Percentiles rank a stretch among this genome's conserved stretches.
Evolutionary conservation across 495 filamentous ascomycete species (phyloP).

Genomic region (Aspergillus asperescens): DNA sequence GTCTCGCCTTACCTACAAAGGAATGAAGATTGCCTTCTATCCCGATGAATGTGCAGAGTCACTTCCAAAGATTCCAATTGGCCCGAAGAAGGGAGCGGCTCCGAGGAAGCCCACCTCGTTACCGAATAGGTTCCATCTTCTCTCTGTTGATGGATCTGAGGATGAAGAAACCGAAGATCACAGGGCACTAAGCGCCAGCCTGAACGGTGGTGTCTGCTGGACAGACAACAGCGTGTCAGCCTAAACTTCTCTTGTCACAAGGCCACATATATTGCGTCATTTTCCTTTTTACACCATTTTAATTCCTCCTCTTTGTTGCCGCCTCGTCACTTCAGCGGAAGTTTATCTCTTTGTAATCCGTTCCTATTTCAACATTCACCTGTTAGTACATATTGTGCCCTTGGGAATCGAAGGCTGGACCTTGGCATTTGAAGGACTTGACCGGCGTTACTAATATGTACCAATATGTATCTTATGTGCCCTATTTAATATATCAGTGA

Average conservation of each 20-base stretch:
- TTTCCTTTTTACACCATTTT: background rate
- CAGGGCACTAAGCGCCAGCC: conserved; percentile 6
- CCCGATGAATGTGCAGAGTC: conserved; percentile 69
- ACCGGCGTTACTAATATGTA: too few species aligned
- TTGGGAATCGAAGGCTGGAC: background rate
- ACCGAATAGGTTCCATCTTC: conserved; percentile 60
- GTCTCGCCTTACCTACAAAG: conserved; percentile 69
- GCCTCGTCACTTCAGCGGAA: background rate
- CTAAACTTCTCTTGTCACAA: background rate
- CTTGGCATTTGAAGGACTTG: background rate
- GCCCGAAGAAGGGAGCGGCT: conserved; percentile 30
- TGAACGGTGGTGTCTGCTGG: conserved; percentile 14
- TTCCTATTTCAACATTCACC: background rate
- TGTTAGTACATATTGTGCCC: background rate
- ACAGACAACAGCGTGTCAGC: conserved; percentile 18
- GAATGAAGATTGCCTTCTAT: conserved; percentile 65
- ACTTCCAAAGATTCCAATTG: conserved; percentile 33
- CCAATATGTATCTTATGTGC: background rate
- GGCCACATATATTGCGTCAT: too few species aligned
- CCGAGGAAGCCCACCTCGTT: conserved; percentile 32
- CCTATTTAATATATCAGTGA: too few species aligned
- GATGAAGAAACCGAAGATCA: conserved; percentile 27
- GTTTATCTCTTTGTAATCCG: too few species aligned
- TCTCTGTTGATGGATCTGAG: conserved; percentile 50
- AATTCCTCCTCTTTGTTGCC: background rate